Evolutionary conservation across 345 rosid genomes (phyloP).

Genomic region (Murraya koenigii): DNA sequence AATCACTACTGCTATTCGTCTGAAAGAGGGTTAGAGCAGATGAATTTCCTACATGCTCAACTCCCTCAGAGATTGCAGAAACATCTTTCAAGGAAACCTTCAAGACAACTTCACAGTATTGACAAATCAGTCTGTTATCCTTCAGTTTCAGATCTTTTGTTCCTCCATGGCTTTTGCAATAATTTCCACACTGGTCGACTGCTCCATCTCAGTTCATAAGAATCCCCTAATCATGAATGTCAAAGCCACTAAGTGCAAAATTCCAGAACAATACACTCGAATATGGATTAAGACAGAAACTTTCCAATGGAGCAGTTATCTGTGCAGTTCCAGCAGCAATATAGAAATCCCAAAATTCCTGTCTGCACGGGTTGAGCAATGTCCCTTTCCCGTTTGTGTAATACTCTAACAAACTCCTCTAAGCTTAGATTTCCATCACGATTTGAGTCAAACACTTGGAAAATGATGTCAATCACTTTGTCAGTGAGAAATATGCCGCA

Average conservation of each 20-base stretch:
- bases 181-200: neutral
- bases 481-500: slow-evolving; percentile 63
- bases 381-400: slow-evolving; percentile 65
- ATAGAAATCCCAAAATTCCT: slow-evolving; percentile 46
- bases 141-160: neutral
- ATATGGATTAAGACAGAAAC: slow-evolving; percentile 20
- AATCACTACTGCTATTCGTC: neutral
- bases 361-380: slow-evolving; percentile 56
- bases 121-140: neutral
- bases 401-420: slow-evolving; percentile 66
- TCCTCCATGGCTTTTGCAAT: neutral
- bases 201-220: neutral
- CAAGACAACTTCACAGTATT: too few species aligned
- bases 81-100: neutral
- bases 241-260: neutral
- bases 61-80: neutral
- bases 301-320: slow-evolving; percentile 25
- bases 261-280: neutral
- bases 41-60: neutral
- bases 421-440: slow-evolving; percentile 65
- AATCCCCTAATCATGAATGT: neutral
- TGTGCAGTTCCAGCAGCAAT: slow-evolving; percentile 44
- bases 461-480: slow-evolving; percentile 66
- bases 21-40: neutral
- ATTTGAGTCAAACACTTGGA: slow-evolving; percentile 74